A percentile compares a stretch with the other conserved stretches of the same genome.
Conservation (phyloP, 2,329 filamentous ascomycete genomes). For the Cercospora sp. region DNA sequence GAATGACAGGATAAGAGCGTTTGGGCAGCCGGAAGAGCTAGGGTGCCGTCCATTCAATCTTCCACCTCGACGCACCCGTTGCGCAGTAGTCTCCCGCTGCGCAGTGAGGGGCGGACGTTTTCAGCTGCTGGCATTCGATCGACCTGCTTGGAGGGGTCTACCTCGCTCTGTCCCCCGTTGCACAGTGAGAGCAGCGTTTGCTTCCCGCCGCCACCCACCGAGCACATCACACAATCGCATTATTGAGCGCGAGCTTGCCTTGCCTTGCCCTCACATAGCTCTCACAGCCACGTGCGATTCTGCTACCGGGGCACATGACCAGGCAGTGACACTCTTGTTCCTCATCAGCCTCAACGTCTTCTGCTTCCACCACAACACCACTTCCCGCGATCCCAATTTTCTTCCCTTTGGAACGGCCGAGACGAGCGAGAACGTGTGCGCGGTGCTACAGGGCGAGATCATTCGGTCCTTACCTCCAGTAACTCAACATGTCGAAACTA, state of each 20-base stretch:
- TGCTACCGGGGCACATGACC: background rate
- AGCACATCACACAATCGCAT: background rate
- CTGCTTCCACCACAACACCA: conserved; percentile 10
- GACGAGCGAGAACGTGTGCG: conserved; percentile 15
- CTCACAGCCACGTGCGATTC: background rate
- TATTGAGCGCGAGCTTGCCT: background rate
- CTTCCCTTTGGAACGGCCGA: conserved; percentile 11
- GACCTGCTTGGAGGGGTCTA: background rate
- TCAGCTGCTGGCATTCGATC: background rate
- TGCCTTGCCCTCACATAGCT: background rate
- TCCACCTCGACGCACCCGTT: background rate
- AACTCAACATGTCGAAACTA: conserved; percentile 75
- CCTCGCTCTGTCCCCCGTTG: background rate
- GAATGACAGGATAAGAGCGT: background rate
- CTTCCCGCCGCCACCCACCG: background rate
- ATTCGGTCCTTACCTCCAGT: conserved; percentile 38
- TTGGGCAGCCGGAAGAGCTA: background rate
- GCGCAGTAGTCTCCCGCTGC: conserved; percentile 5
- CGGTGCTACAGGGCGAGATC: conserved; percentile 18
- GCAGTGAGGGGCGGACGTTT: background rate
- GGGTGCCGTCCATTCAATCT: background rate
- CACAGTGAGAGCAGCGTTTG: background rate
- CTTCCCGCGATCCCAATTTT: conserved; percentile 3
- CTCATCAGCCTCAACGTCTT: conserved; percentile 5
- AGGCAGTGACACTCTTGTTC: background rate